Percentiles rank a stretch among this genome's conserved stretches.
These are phyloP conservation scores for Didymella sp. DNA, from an alignment of 2,329 filamentous ascomycete genomes.

Conservation along the genomic window DNA sequence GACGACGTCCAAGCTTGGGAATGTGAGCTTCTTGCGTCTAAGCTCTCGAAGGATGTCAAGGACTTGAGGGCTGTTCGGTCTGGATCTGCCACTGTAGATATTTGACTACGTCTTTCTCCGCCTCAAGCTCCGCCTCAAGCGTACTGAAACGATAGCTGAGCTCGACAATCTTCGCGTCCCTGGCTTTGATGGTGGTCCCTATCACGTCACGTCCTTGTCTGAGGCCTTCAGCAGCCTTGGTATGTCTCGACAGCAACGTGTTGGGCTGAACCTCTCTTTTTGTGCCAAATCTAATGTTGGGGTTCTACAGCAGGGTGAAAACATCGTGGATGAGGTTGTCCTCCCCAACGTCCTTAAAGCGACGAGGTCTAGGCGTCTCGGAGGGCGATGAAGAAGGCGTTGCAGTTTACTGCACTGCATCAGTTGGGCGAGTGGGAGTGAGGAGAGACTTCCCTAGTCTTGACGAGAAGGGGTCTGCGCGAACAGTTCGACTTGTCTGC, in stretches of 20 bases:
- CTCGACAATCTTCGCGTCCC: conserved; percentile 69
- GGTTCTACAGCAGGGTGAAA: conserved; percentile 57
- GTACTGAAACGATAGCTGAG: conserved; percentile 69
- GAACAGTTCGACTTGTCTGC: conserved; percentile 26
- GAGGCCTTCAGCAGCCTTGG: conserved; percentile 66
- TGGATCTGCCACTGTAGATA: conserved; percentile 35
- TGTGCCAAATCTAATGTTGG: conserved; percentile 49
- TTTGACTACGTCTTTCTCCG: conserved; percentile 55
- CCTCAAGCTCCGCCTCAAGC: conserved; percentile 63
- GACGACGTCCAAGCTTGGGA: background rate
- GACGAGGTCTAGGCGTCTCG: conserved; percentile 46
- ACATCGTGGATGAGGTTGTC: conserved; percentile 51
- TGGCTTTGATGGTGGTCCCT: conserved; percentile 66
- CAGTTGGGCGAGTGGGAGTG: conserved; percentile 27
- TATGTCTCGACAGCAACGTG: conserved; percentile 54
- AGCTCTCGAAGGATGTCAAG: background rate
- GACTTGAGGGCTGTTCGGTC: background rate
- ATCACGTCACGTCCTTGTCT: conserved; percentile 70
- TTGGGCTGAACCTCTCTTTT: conserved; percentile 28
- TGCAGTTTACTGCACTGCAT: conserved; percentile 16
- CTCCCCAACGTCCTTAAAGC: conserved; percentile 34
- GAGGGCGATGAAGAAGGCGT: conserved; percentile 31
- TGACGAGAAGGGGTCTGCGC: conserved; percentile 25
- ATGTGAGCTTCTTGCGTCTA: background rate
- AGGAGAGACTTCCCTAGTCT: conserved; percentile 16